Percentiles rank a stretch among this genome's conserved stretches.
These are phyloP conservation scores for Hippophae rhamnoides DNA, from an alignment of 306 rosid genomes.

Conservation along the genomic window DNA sequence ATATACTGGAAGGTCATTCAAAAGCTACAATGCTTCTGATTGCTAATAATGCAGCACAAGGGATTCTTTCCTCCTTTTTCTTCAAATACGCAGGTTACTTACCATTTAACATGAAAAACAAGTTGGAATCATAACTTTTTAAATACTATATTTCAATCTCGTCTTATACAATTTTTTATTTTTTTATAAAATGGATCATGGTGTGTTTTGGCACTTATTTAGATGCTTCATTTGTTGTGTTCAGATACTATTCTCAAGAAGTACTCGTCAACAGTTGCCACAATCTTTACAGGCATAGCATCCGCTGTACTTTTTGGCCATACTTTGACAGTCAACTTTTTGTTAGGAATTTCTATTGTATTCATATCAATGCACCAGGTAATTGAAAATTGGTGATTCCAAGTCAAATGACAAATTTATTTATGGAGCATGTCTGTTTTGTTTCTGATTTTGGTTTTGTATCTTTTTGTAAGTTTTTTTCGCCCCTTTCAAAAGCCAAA, in stretches of 20 bases:
- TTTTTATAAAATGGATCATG: neutral
- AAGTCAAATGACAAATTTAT: neutral
- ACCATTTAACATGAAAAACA: too few relatives aligned
- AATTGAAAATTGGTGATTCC: neutral
- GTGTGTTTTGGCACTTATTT: too few relatives aligned
- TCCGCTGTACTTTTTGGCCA: constrained; percentile 93
- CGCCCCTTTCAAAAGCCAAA: constrained; percentile 68
- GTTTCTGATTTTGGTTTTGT: constrained; percentile 5
- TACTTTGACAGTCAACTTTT: constrained; percentile 76
- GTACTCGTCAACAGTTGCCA: constrained; percentile 96
- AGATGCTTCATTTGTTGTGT: constrained; percentile 16
- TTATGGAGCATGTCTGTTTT: neutral
- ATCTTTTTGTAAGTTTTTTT: constrained; percentile 62
- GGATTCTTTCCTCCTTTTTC: constrained; percentile 93
- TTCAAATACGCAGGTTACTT: constrained; percentile 87
- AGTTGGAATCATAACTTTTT: too few relatives aligned
- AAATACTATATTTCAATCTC: neutral
- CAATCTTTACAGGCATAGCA: constrained; percentile 96
- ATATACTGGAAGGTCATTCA: constrained; percentile 93
- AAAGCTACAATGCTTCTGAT: constrained; percentile 86
- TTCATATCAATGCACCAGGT: constrained; percentile 99
- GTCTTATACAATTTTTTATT: neutral
- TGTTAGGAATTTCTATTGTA: constrained; percentile 92
- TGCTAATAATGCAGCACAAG: constrained; percentile 96
- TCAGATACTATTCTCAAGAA: constrained; percentile 96